phyloP scores from a whole-genome alignment of 2,329 filamentous ascomycete genomes.

The Aspergillus sclerotialis region DNA sequence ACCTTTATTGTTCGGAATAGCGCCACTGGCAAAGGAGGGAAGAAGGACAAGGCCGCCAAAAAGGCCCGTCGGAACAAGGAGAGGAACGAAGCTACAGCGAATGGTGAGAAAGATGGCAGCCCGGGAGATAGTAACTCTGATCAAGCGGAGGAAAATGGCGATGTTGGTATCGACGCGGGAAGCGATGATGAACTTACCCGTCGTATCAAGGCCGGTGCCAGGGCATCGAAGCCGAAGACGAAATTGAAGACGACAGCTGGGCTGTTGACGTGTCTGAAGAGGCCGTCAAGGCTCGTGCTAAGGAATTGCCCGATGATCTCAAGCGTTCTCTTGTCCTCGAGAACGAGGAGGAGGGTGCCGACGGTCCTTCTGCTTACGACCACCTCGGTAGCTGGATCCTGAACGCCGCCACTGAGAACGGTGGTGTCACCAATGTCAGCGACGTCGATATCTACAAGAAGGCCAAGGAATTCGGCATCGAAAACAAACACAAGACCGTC shows the following conservation, averaged over 20 bases:
- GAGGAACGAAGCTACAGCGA: constrained; percentile 48
- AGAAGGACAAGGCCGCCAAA: constrained; percentile 95
- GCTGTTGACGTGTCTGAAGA: constrained; percentile 94
- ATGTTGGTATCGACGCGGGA: constrained; percentile 60
- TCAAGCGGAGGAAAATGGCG: constrained; percentile 59
- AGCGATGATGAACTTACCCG: constrained; percentile 91
- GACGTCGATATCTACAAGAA: constrained; percentile 93
- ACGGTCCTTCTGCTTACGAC: constrained; percentile 75
- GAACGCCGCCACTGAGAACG: constrained; percentile 61
- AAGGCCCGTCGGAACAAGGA: constrained; percentile 87
- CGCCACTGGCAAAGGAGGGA: constrained; percentile 72
- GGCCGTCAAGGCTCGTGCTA: constrained; percentile 88
- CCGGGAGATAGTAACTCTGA: constrained; percentile 60
- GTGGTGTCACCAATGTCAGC: constrained; percentile 69
- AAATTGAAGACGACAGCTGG: constrained; percentile 84
- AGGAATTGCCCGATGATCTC: constrained; percentile 87
- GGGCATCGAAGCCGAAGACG: constrained; percentile 63
- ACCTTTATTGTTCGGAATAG: constrained; percentile 96
- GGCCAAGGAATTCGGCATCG: constrained; percentile 92
- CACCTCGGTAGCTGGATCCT: constrained; percentile 90
- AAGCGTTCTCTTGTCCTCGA: constrained; percentile 84
- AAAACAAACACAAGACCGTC: constrained; percentile 87
- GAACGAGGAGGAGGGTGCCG: constrained; percentile 73
- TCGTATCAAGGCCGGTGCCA: constrained; percentile 60
- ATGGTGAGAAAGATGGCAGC: constrained; percentile 53